Evolutionary conservation across 371 early-diverging fungal genomes (phyloP).

Genomic region (Apophysomyces trapeziformis): DNA sequence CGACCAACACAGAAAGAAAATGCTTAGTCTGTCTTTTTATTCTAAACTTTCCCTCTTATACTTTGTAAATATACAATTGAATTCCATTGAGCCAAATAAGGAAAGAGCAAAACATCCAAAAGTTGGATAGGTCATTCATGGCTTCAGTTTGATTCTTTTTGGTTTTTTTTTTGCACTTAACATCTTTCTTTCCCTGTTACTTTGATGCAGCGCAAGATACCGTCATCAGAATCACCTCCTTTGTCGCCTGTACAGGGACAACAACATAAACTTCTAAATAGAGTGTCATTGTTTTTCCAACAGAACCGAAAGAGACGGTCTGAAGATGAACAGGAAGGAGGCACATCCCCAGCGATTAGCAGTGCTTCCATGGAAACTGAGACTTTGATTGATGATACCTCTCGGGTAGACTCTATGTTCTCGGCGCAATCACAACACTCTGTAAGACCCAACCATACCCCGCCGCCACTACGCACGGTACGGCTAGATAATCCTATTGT

Average conservation of each 20-base stretch:
- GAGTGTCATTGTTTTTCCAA: slow-evolving; percentile 24
- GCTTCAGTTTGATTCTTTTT: neutral
- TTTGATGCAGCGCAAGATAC: slow-evolving; percentile 4
- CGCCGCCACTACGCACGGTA: slow-evolving; percentile 40
- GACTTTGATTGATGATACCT: slow-evolving; percentile 12
- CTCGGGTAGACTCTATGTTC: slow-evolving; percentile 42
- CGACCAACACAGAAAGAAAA: neutral
- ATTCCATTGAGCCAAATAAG: slow-evolving; percentile 1
- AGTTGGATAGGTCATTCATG: neutral
- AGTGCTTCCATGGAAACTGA: slow-evolving; percentile 6
- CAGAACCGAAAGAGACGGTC: slow-evolving; percentile 15
- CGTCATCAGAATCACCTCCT: slow-evolving; percentile 7
- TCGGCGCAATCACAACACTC: slow-evolving; percentile 42
- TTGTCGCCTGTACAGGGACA: slow-evolving; percentile 13
- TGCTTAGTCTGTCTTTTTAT: neutral
- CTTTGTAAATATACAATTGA: neutral
- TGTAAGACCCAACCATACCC: slow-evolving; percentile 29
- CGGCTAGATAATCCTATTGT: slow-evolving; percentile 35
- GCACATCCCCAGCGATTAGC: neutral
- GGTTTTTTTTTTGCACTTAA: neutral
- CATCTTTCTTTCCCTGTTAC: slow-evolving; percentile 3
- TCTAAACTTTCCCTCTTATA: neutral
- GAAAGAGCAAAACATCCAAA: slow-evolving; percentile 17
- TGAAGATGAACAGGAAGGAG: slow-evolving; percentile 4
- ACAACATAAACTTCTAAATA: slow-evolving; percentile 26